These are phyloP conservation scores for Cryptococcus sp. DNA, from an alignment of 1,284 basidiomycete species.

Conservation along the genomic window DNA sequence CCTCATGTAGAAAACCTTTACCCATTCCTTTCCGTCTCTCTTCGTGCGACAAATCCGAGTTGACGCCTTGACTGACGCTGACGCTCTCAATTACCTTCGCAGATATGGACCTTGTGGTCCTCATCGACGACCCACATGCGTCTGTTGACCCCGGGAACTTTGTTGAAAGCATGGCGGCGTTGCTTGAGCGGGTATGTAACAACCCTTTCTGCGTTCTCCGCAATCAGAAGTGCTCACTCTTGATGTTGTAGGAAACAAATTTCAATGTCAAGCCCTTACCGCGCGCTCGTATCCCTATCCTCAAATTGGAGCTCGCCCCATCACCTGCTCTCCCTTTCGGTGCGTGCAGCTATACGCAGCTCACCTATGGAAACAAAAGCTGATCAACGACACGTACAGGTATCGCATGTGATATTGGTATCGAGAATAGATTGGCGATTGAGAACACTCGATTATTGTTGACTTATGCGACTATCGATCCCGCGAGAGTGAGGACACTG, in stretches of 20 bases:
- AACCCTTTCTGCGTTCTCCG: not conserved
- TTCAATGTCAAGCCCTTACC: constrained; percentile 94
- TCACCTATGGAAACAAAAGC: not conserved
- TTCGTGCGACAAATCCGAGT: not conserved
- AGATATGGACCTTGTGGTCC: constrained; percentile 99
- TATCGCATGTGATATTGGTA: constrained; percentile 95
- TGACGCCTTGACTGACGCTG: not conserved
- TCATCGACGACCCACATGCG: constrained; percentile 75
- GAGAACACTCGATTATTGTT: constrained; percentile 95
- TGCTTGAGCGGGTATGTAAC: constrained; percentile 82
- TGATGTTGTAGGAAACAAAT: constrained; percentile 75
- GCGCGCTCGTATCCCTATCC: constrained; percentile 96
- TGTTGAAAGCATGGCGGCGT: constrained; percentile 88
- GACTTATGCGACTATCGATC: constrained; percentile 97
- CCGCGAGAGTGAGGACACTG: constrained; percentile 86
- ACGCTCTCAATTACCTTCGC: constrained; percentile 4
- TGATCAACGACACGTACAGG: constrained; percentile 34
- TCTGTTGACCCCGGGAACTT: constrained; percentile 78
- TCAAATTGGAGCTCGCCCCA: constrained; percentile 90
- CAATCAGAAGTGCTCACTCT: constrained; percentile 4
- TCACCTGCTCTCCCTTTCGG: constrained; percentile 84
- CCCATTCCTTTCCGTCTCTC: not conserved
- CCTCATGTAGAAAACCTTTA: not conserved
- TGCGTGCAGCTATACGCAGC: constrained; percentile 13
- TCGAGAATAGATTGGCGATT: constrained; percentile 93